These are phyloP conservation scores for Candida boleticola DNA, from an alignment of 805 yeast genomes.

Conservation along the genomic window DNA sequence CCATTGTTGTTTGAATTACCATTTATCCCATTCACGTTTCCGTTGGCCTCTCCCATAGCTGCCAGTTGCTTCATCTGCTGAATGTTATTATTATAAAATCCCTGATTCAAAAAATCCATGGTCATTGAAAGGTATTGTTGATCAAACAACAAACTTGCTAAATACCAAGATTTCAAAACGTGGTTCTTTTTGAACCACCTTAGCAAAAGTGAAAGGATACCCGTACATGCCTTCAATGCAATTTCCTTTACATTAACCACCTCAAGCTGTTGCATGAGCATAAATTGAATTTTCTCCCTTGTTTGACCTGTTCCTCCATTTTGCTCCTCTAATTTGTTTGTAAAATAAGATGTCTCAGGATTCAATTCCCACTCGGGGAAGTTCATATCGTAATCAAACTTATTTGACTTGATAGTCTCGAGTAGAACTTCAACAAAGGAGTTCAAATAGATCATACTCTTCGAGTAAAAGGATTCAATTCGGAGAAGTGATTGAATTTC, in stretches of 20 bases:
- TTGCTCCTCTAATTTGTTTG: slow-evolving; percentile 9
- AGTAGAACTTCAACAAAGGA: slow-evolving; percentile 64
- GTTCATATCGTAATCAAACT: slow-evolving; percentile 33
- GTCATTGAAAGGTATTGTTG: slow-evolving; percentile 47
- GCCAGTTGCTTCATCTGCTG: slow-evolving; percentile 17
- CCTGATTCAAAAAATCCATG: slow-evolving; percentile 31
- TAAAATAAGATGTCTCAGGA: slow-evolving; percentile 27
- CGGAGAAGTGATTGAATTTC: slow-evolving; percentile 46
- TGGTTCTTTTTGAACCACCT: slow-evolving; percentile 83
- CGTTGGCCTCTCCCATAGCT: slow-evolving; percentile 7
- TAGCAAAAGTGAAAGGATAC: slow-evolving; percentile 50
- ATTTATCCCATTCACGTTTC: slow-evolving; percentile 2
- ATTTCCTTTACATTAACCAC: slow-evolving; percentile 60
- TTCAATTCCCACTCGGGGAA: slow-evolving; percentile 36
- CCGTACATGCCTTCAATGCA: slow-evolving; percentile 56
- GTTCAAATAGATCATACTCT: slow-evolving; percentile 53
- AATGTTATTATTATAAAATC: slow-evolving; percentile 35
- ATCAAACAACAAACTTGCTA: slow-evolving; percentile 72
- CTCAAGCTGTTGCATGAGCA: slow-evolving; percentile 48
- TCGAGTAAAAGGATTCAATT: slow-evolving; percentile 59
- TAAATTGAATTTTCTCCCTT: slow-evolving; percentile 18
- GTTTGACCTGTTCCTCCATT: slow-evolving; percentile 9
- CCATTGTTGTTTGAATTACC: slow-evolving; percentile 8
- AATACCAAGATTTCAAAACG: slow-evolving; percentile 72
- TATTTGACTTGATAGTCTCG: slow-evolving; percentile 58